phyloP scores from a whole-genome alignment of 306 rosid species.

The Acacia confusa region DNA sequence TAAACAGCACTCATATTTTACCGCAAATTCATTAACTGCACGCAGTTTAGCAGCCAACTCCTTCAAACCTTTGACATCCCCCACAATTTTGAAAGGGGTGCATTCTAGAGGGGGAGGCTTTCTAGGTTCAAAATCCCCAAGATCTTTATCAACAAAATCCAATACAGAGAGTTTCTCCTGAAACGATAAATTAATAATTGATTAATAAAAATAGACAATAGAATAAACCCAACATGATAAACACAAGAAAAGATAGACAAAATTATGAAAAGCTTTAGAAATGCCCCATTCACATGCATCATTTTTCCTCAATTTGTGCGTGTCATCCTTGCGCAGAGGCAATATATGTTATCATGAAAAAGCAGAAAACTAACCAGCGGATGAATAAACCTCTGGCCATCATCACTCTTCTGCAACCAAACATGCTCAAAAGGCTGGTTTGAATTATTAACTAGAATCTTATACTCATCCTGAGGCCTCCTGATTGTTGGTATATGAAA shows the following conservation, averaged over 20 bases:
- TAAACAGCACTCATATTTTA: constrained; percentile 33
- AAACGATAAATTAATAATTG: constrained; percentile 31
- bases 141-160: constrained; percentile 74
- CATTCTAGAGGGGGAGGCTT: constrained; percentile 54
- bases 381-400: constrained; percentile 70
- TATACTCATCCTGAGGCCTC: constrained; percentile 77
- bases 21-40: constrained; percentile 84
- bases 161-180: constrained; percentile 64
- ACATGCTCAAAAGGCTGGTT: constrained; percentile 85
- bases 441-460: constrained; percentile 58
- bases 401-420: constrained; percentile 81
- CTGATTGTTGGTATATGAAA: constrained; percentile 73
- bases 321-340: neutral
- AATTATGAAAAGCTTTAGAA: constrained; percentile 1
- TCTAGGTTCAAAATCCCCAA: constrained; percentile 50
- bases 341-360: neutral
- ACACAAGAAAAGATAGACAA: constrained; percentile 11
- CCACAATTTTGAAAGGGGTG: constrained; percentile 84
- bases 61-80: constrained; percentile 79
- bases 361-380: constrained; percentile 67
- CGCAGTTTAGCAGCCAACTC: constrained; percentile 76
- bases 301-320: neutral
- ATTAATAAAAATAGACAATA: neutral
- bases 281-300: neutral
- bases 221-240: constrained; percentile 8